Evolutionary conservation across 75 land plant species (phyloP).

Genomic region (Azolla pinnata): DNA sequence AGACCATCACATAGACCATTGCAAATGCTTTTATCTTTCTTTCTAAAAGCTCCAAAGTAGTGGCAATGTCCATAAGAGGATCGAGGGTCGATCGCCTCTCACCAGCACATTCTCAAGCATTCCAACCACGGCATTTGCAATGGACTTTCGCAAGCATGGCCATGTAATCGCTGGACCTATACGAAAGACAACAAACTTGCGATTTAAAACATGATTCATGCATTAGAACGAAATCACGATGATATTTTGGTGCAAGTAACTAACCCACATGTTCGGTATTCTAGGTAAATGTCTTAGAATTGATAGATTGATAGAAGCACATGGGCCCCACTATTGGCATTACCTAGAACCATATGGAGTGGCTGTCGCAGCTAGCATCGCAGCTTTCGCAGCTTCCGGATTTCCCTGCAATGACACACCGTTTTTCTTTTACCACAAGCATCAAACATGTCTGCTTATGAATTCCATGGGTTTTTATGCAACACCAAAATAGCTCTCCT

Average conservation of each 20-base stretch:
- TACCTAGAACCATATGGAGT: slow-evolving; percentile 59
- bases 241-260: too few relatives aligned
- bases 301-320: neutral
- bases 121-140: slow-evolving; percentile 60
- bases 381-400: slow-evolving; percentile 33
- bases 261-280: too few relatives aligned
- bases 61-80: too few relatives aligned
- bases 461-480: neutral
- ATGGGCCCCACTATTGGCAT: neutral
- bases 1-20: slow-evolving; percentile 8
- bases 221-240: neutral
- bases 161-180: slow-evolving; percentile 89
- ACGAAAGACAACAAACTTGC: too few relatives aligned
- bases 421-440: too few relatives aligned
- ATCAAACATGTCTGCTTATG: too few relatives aligned
- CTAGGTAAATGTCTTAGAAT: neutral
- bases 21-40: too few relatives aligned
- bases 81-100: too few relatives aligned
- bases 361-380: slow-evolving; percentile 35
- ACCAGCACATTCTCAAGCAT: too few relatives aligned
- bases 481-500: neutral
- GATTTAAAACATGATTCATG: too few relatives aligned
- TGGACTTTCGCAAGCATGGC: slow-evolving; percentile 82
- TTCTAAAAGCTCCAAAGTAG: too few relatives aligned
- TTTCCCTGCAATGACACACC: slow-evolving; percentile 27